Percentiles rank a stretch among this genome's conserved stretches.
phyloP scores from a whole-genome alignment of 495 filamentous ascomycete genomes.

The Penicillium dipodomyicola region DNA sequence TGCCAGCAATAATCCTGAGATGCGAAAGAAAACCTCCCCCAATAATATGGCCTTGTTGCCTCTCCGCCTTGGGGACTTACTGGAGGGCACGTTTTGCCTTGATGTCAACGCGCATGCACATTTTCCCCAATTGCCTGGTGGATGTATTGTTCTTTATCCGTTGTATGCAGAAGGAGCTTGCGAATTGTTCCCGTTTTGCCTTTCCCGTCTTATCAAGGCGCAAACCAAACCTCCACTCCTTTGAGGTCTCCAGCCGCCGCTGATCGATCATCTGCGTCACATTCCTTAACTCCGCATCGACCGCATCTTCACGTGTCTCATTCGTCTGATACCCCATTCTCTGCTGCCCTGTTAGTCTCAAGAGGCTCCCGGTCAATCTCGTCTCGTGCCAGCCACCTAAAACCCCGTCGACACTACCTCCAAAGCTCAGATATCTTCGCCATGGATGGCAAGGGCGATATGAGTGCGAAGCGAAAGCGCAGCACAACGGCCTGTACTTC shows the following conservation, averaged over 20 bases:
- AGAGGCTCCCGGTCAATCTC: background rate
- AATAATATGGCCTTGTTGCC: background rate
- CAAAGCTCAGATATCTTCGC: constrained; percentile 14
- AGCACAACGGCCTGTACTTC: constrained; percentile 46
- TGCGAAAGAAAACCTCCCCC: constrained; percentile 7
- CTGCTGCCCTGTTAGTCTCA: background rate
- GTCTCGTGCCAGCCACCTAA: background rate
- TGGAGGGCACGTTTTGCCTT: constrained; percentile 5
- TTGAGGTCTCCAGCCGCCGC: constrained; percentile 1
- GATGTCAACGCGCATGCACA: background rate
- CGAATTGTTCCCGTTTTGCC: constrained; percentile 19
- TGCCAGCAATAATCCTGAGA: background rate
- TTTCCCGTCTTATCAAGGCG: background rate
- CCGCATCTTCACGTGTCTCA: background rate
- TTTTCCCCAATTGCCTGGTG: constrained; percentile 24
- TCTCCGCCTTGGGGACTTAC: constrained; percentile 5
- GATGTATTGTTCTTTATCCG: constrained; percentile 33
- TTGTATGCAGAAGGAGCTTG: constrained; percentile 32
- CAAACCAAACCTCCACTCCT: background rate
- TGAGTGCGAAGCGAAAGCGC: constrained; percentile 60
- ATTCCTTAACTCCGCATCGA: constrained; percentile 17
- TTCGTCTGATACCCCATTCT: background rate
- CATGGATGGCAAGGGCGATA: constrained; percentile 55
- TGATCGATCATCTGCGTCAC: constrained; percentile 1
- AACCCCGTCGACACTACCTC: background rate